Evolutionary conservation across 352 stramenopile species (phyloP), one percentile per base, ranked within the genome.

Genomic region (Phytophthora fragariae): DNA sequence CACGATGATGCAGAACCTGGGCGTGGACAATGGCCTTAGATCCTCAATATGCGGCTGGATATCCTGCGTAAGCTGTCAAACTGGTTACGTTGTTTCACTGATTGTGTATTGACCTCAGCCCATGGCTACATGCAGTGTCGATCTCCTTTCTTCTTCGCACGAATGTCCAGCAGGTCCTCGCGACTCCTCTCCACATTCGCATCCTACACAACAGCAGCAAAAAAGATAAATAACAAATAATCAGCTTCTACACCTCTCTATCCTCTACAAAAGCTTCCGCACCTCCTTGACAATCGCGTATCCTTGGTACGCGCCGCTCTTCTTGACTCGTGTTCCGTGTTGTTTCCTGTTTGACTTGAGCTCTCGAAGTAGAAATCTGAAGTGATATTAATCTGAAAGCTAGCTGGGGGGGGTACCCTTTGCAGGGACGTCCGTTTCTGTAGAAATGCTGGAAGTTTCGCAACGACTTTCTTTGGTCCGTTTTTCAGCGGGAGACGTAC

Each of bases 71-170:
- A 6, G 27, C 27, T 31, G 27, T 31, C 27, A 2, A 31, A 2
- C 2, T 31, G 27, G 27, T 31, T 31, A 31, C 27, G 27, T 2
- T 31, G 27, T 31, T 31, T 2, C 27, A 31, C 27, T 31, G 27
- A 31, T 31, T 31, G 27, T 31, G 37, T 44, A 41, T 41, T 41
- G 35, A 41, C 14, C 35, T 12, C 35, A 41, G 14, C 1, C 37
- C 37, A 44, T 14, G n/a, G 37, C 31, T 55, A 94, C 85, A 94
- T 95, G 67, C 88, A 95, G 70, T 94, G 79, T 7, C 86, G 81
- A 61, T 98, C 93, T 35, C 89, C 88, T 65, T 98, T 98, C 77
- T 93, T 95, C 72, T 96, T 97, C 27, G 78, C 68, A 24, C 93
- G 83, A 44, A 97, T 68, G 57, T 98, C 86, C 24, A 98, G 75